Evolutionary conservation across 192 early-diverging fungal species (phyloP), one percentile per base, ranked within the genome.

Genomic region (Mortierella hygrophila): DNA sequence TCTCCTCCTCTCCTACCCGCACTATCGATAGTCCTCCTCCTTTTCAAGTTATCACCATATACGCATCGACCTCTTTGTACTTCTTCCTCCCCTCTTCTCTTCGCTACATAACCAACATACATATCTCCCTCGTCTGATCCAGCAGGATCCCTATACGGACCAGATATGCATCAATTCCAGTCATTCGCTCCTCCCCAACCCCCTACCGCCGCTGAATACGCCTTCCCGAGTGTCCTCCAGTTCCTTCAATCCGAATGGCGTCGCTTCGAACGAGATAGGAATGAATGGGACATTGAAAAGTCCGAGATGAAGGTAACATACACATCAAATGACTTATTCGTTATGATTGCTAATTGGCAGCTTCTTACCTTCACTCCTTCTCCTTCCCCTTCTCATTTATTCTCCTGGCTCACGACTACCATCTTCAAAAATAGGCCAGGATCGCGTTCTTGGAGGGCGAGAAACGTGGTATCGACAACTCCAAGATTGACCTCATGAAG

Each of bases 171-270:
- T 55, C 84, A 86, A 47, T 78, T 77, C 47, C 79, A 80, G 40
- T 63, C 84, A 26, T 77, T 78, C 49, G 21, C 70, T 10, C 71
- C 55, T 18, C 84, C 74, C 9, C 85, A 82, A 65, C 79, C 73
- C 15, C 78, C 89, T 40, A 74, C 75, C 52, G 57, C 80, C 7
- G 74, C 80, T 47, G 91, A 90, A 74, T 95, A 95, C 71, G 90
- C 89, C 23, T 89, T 95, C 68, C 94, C 94, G 23, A 94, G 93
- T 44, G 95, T 97, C 57, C 85, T 97, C 4, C 95, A 96, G 80
- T 97, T 91, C 76, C 89, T 97, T 10, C 96, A 97, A 79, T 85
- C 90, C 18, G 95, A 97, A 91, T 96, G 96, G 95, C 85, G 97
- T 54, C 88, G 92, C 29, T 96, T 92, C 80, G 97, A 97, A 80